Conservation (phyloP, 441 rosid genomes). For the Euphorbia schlechtendalii region DNA sequence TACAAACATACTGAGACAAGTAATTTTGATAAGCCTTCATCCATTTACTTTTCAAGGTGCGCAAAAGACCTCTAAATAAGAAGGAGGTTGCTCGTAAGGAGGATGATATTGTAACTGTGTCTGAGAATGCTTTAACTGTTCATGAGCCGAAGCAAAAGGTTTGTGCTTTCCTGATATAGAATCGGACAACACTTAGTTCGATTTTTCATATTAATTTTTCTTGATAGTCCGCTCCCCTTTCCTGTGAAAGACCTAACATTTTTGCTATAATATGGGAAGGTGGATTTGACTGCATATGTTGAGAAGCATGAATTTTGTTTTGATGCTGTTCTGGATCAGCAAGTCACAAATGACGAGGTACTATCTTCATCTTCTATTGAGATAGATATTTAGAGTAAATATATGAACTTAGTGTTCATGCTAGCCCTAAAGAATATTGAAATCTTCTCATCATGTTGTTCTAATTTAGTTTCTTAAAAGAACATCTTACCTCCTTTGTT, state of each 20-base stretch:
- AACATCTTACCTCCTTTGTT: not conserved
- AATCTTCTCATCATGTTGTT: not conserved
- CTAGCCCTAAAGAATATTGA: not conserved
- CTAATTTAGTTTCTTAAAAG: not conserved
- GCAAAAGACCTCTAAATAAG: constrained; percentile 94
- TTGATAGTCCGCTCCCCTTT: constrained; percentile 1
- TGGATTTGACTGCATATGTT: constrained; percentile 95
- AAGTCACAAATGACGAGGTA: constrained; percentile 90
- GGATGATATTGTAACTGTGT: constrained; percentile 80
- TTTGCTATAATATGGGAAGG: constrained; percentile 48
- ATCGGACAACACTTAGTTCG: not conserved
- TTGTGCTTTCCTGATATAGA: constrained; percentile 23
- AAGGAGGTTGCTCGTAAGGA: constrained; percentile 85
- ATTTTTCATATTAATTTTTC: constrained; percentile 6
- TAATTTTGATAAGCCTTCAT: constrained; percentile 6
- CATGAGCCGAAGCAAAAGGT: constrained; percentile 98
- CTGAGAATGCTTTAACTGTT: constrained; percentile 64
- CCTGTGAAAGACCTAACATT: constrained; percentile 17
- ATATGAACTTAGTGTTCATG: too few species aligned
- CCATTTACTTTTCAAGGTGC: constrained; percentile 44
- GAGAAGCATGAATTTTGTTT: constrained; percentile 98
- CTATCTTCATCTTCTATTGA: constrained; percentile 1
- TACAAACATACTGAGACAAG: not conserved
- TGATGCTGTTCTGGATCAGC: constrained; percentile 93
- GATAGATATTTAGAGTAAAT: too few species aligned